phyloP scores from a whole-genome alignment of 371 early-diverging fungal genomes.

The Saksenaea oblongispora region DNA sequence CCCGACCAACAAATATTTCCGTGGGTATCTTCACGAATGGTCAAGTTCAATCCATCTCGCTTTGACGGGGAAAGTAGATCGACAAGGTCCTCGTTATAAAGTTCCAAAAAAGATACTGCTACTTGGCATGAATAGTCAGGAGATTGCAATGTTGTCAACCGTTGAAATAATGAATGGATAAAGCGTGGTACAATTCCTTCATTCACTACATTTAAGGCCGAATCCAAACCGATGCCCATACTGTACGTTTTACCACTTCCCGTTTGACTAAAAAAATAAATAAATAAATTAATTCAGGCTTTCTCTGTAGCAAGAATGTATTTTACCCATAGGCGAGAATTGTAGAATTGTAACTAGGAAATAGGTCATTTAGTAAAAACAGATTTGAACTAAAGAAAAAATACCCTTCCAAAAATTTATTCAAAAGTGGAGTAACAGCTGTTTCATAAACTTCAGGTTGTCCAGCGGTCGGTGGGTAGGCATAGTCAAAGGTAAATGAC shows the following conservation, averaged over 20 bases:
- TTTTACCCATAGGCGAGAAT: conserved; percentile 94
- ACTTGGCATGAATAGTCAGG: conserved; percentile 58
- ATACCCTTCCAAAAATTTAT: conserved; percentile 88
- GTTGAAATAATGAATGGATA: conserved; percentile 64
- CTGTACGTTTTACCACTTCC: conserved; percentile 62
- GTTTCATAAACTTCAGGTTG: conserved; percentile 76
- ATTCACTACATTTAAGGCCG: conserved; percentile 18
- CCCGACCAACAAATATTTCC: conserved; percentile 92
- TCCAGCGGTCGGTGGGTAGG: conserved; percentile 68
- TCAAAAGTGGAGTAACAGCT: conserved; percentile 71
- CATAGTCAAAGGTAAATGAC: conserved; percentile 87
- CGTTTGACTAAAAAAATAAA: conserved; percentile 35
- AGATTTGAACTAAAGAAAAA: not conserved
- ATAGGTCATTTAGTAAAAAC: conserved; percentile 1
- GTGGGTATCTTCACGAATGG: conserved; percentile 88
- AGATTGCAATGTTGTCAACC: conserved; percentile 36
- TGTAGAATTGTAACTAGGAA: conserved; percentile 73
- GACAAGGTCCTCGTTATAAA: conserved; percentile 95
- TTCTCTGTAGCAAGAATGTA: conserved; percentile 4
- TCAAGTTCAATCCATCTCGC: conserved; percentile 17
- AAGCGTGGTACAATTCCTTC: conserved; percentile 90
- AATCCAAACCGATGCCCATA: conserved; percentile 52
- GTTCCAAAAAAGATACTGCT: conserved; percentile 81
- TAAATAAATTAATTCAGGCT: conserved; percentile 53
- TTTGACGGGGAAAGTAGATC: conserved; percentile 68